Evolutionary conservation across 495 filamentous ascomycete species (phyloP).

Genomic region (Penicillium paradoxum): DNA sequence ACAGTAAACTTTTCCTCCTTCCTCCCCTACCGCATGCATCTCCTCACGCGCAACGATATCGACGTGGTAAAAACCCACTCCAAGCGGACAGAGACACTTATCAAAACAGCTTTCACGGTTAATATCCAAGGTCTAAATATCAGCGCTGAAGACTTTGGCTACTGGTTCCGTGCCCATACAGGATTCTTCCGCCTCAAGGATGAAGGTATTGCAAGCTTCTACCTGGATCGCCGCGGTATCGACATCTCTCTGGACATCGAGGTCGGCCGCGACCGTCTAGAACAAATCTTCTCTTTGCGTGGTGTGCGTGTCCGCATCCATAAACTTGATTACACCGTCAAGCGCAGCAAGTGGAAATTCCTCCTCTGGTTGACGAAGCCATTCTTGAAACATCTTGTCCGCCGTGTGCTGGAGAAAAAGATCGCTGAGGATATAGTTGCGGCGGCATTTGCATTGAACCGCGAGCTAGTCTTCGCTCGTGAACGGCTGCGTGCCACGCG

Average conservation of each 20-base stretch:
- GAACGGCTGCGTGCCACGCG: constrained; percentile 81
- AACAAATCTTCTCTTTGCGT: constrained; percentile 74
- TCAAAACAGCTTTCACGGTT: constrained; percentile 67
- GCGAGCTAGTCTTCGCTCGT: constrained; percentile 79
- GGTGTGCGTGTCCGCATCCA: constrained; percentile 76
- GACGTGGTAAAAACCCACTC: constrained; percentile 77
- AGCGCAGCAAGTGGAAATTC: constrained; percentile 68
- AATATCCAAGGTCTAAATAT: constrained; percentile 75
- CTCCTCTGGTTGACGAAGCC: constrained; percentile 82
- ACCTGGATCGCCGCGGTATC: constrained; percentile 77
- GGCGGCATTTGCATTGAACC: constrained; percentile 65
- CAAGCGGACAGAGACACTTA: constrained; percentile 56
- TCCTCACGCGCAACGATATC: constrained; percentile 80
- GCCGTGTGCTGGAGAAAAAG: constrained; percentile 71
- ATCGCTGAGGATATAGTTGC: constrained; percentile 67
- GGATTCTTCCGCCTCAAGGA: constrained; percentile 67
- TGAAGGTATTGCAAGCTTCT: constrained; percentile 78
- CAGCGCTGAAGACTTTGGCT: constrained; percentile 80
- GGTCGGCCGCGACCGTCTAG: constrained; percentile 64
- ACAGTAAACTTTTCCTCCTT: constrained; percentile 86
- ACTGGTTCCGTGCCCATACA: constrained; percentile 65
- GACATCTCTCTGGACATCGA: constrained; percentile 83
- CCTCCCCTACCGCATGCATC: constrained; percentile 74
- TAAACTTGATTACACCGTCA: constrained; percentile 74
- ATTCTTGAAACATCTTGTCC: constrained; percentile 72